A percentile compares a stretch with the other conserved stretches of the same genome.
phyloP scores from a whole-genome alignment of 2,329 filamentous ascomycete genomes.

The Balansia obtecta region DNA sequence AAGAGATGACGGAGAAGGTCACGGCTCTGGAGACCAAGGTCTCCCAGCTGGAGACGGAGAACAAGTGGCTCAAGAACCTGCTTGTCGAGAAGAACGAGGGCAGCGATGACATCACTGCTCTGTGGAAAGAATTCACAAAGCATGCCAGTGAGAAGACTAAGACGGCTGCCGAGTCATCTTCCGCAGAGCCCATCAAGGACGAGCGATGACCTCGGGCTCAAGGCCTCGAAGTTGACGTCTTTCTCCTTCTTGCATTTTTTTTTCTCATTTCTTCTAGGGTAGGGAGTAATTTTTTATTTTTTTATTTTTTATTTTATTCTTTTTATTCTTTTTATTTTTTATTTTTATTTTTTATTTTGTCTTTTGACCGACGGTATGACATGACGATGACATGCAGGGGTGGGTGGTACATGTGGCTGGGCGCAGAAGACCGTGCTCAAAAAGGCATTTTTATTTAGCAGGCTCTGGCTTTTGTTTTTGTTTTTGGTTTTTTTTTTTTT shows the following conservation, averaged over 20 bases:
- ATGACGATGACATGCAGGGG: background rate
- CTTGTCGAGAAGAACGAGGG: slow-evolving; percentile 71
- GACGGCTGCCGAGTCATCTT: slow-evolving; percentile 14
- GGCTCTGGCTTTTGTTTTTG: background rate
- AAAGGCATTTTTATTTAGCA: background rate
- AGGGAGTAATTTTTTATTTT: too few relatives aligned
- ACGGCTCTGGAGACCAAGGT: slow-evolving; percentile 59
- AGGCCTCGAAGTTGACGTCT: background rate
- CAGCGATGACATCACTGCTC: slow-evolving; percentile 36
- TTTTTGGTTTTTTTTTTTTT: background rate
- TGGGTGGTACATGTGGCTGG: background rate
- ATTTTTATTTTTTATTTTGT: background rate
- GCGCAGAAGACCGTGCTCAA: background rate
- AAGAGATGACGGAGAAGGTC: slow-evolving; percentile 75
- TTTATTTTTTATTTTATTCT: too few relatives aligned
- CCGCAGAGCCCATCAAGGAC: slow-evolving; percentile 9
- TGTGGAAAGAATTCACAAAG: slow-evolving; percentile 39
- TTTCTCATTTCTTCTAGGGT: background rate
- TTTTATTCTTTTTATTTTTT: background rate
- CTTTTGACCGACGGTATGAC: background rate
- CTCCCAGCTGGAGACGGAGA: slow-evolving; percentile 68
- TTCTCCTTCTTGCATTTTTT: background rate
- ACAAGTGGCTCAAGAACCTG: slow-evolving; percentile 70
- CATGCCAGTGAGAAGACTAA: slow-evolving; percentile 20
- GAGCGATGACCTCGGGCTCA: slow-evolving; percentile 10